A percentile compares a stretch with the other conserved stretches of the same genome.
phyloP scores from a whole-genome alignment of 805 yeast genomes.

The Nakazawaea ishiwadae region DNA sequence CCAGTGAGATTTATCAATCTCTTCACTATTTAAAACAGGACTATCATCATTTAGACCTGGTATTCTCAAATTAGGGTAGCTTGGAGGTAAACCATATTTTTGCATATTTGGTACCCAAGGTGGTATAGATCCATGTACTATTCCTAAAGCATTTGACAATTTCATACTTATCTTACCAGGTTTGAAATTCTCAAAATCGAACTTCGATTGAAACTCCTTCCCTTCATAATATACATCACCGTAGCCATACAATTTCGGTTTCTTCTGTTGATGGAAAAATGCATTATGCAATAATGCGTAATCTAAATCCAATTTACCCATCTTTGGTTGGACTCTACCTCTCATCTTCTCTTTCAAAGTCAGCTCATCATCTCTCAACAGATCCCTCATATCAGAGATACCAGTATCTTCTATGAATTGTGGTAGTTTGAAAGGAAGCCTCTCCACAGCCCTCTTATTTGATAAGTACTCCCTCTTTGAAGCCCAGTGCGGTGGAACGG shows the following conservation, averaged over 20 bases:
- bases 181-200: slow-evolving; percentile 31
- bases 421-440: slow-evolving; percentile 74
- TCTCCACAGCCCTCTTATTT: slow-evolving; percentile 59
- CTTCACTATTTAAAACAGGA: slow-evolving; percentile 23
- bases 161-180: slow-evolving; percentile 70
- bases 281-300: slow-evolving; percentile 80
- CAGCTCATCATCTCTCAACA: slow-evolving; percentile 45
- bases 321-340: slow-evolving; percentile 82
- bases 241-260: slow-evolving; percentile 60
- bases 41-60: slow-evolving; percentile 35
- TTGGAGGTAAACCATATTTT: slow-evolving; percentile 76
- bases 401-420: slow-evolving; percentile 77
- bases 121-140: slow-evolving; percentile 53
- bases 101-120: slow-evolving; percentile 80
- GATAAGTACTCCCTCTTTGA: slow-evolving; percentile 70
- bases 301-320: slow-evolving; percentile 84
- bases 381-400: slow-evolving; percentile 78
- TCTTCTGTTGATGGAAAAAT: slow-evolving; percentile 74
- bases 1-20: slow-evolving; percentile 24
- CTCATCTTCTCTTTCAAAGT: slow-evolving; percentile 70
- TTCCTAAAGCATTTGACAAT: slow-evolving; percentile 65
- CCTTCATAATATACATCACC: slow-evolving; percentile 86
- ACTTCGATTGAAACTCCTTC: slow-evolving; percentile 36
- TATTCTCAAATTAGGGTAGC: slow-evolving; percentile 61
- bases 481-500: slow-evolving; percentile 85